Evolutionary conservation across 192 early-diverging fungal species (phyloP), one percentile per base, ranked within the genome.

Genomic region (Rhizophagus prolifer): DNA sequence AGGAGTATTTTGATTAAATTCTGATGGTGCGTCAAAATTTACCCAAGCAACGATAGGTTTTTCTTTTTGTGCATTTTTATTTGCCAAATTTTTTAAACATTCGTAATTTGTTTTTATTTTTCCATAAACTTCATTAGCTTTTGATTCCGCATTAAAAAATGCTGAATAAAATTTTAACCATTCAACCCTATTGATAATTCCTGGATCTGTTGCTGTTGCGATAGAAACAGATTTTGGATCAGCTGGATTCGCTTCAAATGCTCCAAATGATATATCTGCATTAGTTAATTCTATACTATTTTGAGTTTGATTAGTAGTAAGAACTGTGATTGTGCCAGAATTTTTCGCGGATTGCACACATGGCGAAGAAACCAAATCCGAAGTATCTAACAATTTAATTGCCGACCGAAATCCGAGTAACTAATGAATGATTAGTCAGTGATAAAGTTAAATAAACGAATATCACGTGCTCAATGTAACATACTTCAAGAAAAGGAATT

Each of bases 1-100:
- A 26, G 88, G 86, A 13, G 88, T 91, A 80, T 92, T 91, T 82
- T 91, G 89, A 80, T 91, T 91, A 82, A 80, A 92, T 54, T 80
- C 58, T 2, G 86, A 75, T 12, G 91, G 91, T 0, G 86, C 87
- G 16, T 80, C 79, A 76, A 89, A 92, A 5, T 64, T 72, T 34
- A 87, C 83, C 91, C 91, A 93, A 30, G 91, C 90, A 62, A 94
- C 83, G 1, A 90, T 16, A 9, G 85, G 88, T 72, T 83, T 84
- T 13, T 14, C 61, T 21, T 62, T 36, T 5, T 23, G 2, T 60
- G 36, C 1, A 38, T 79, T 68, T 12, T 58, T 38, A n/a, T 19
- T 68, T 2, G 84, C 85, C 14, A 83, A 82, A 23, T 65, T 41
- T 70, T 83, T 85, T 68, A 89, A 80, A 75, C 85, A 83, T 69